Evolutionary conservation across 148 eudicot genomes (phyloP).

Genomic region (Gaultheria prostrata): DNA sequence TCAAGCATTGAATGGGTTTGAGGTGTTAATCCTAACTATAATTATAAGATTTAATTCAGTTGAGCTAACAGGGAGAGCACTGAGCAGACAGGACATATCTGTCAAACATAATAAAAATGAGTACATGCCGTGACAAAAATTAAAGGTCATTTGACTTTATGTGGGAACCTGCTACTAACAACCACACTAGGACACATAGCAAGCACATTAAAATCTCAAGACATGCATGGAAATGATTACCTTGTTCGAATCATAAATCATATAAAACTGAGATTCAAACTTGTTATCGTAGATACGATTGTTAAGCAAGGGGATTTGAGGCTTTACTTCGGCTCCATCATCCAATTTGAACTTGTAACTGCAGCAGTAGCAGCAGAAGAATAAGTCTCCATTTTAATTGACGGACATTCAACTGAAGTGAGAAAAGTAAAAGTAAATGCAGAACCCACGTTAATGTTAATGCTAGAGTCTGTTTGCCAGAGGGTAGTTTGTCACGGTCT

Average conservation of each 20-base stretch:
- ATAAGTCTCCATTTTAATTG: constrained; percentile 8
- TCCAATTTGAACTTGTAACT: constrained; percentile 96
- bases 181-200: background rate
- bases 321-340: constrained; percentile 87
- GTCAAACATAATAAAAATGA: background rate
- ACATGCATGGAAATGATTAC: constrained; percentile 31
- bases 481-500: constrained; percentile 82
- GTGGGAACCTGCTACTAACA: constrained; percentile 6
- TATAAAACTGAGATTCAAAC: constrained; percentile 96
- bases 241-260: constrained; percentile 96
- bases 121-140: background rate
- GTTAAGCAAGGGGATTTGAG: constrained; percentile 84
- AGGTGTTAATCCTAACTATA: background rate
- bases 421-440: background rate
- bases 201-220: constrained; percentile 2
- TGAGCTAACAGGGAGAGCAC: background rate
- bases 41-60: background rate
- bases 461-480: constrained; percentile 92
- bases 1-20: background rate
- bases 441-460: constrained; percentile 73
- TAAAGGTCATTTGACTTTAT: background rate
- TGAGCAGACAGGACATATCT: background rate
- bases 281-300: constrained; percentile 90
- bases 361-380: constrained; percentile 35
- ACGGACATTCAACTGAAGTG: constrained; percentile 11